A percentile compares a stretch with the other conserved stretches of the same genome.
Evolutionary conservation across 1,284 basidiomycete species (phyloP).

Genomic region (Mycena sp.): DNA sequence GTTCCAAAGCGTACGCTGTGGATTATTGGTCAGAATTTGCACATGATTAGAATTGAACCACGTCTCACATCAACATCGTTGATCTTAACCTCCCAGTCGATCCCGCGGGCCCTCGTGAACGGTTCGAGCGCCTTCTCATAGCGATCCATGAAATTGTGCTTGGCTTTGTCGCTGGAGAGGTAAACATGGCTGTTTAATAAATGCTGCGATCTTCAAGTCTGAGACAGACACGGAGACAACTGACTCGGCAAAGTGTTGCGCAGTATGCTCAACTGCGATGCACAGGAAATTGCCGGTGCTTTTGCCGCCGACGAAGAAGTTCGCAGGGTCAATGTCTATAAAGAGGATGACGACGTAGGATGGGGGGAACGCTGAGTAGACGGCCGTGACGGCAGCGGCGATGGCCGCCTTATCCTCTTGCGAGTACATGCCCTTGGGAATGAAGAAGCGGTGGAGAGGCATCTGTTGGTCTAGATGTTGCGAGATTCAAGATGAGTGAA

Average conservation of each 20-base stretch:
- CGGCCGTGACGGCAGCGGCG: conserved; percentile 29
- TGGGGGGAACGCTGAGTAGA: conserved; percentile 27
- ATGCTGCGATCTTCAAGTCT: too few relatives aligned
- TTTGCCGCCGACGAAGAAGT: conserved; percentile 31
- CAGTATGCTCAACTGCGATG: conserved; percentile 32
- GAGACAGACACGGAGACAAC: conserved; percentile 1
- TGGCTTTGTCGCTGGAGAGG: too few relatives aligned
- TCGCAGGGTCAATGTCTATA: conserved; percentile 29
- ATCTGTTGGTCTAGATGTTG: conserved; percentile 31
- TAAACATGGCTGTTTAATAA: conserved; percentile 16
- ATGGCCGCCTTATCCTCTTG: too few relatives aligned
- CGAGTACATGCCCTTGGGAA: too few relatives aligned
- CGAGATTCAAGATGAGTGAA: too few relatives aligned
- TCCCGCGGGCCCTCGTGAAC: conserved; percentile 33
- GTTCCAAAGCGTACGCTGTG: conserved; percentile 32
- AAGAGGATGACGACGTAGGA: conserved; percentile 36
- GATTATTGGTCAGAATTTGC: too few relatives aligned
- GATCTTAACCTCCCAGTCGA: conserved; percentile 36
- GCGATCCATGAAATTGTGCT: conserved; percentile 30
- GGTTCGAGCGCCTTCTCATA: conserved; percentile 33
- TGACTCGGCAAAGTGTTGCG: conserved; percentile 28
- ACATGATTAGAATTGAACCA: neutral
- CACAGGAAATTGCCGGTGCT: conserved; percentile 23
- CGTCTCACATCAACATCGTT: neutral
- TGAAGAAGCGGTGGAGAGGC: too few relatives aligned